A percentile compares a stretch with the other conserved stretches of the same genome.
These are phyloP conservation scores for Suillus spraguei DNA, from an alignment of 768 basidiomycete genomes.

Conservation along the genomic window DNA sequence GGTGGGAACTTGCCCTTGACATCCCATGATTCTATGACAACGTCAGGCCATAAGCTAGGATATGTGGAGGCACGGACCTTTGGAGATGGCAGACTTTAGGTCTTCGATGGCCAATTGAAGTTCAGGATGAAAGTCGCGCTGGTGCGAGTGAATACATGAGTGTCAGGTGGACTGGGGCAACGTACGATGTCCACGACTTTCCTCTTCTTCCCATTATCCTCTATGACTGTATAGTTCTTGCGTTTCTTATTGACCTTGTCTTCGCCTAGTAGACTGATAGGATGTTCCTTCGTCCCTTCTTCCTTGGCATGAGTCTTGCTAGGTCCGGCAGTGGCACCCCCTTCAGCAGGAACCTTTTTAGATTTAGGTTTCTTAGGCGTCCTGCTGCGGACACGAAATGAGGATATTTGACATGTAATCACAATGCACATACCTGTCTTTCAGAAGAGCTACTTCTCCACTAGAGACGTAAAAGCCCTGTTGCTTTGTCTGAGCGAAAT, in stretches of 20 bases:
- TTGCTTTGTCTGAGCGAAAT: constrained; percentile 89
- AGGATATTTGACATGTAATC: constrained; percentile 13
- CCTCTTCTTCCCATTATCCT: constrained; percentile 69
- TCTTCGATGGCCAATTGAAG: constrained; percentile 62
- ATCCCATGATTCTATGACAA: constrained; percentile 66
- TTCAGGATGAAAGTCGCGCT: constrained; percentile 73
- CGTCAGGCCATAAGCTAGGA: not conserved
- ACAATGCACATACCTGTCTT: constrained; percentile 56
- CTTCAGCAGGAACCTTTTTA: constrained; percentile 44
- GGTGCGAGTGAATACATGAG: constrained; percentile 1
- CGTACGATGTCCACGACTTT: constrained; percentile 68
- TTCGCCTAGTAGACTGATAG: constrained; percentile 46
- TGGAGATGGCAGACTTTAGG: constrained; percentile 60
- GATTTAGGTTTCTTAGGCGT: constrained; percentile 76
- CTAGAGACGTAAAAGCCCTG: constrained; percentile 91
- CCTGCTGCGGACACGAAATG: constrained; percentile 31
- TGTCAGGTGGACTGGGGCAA: constrained; percentile 5
- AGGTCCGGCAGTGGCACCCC: constrained; percentile 16
- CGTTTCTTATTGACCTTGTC: constrained; percentile 51
- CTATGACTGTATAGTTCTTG: constrained; percentile 53
- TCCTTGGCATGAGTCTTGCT: constrained; percentile 26
- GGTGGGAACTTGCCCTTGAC: constrained; percentile 91
- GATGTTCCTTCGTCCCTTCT: constrained; percentile 53
- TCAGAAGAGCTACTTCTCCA: constrained; percentile 85
- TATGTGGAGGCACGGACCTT: constrained; percentile 41